A percentile compares a stretch with the other conserved stretches of the same genome.
Conservation (phyloP, 305 asterid species). For the Fraxinus greggii region DNA sequence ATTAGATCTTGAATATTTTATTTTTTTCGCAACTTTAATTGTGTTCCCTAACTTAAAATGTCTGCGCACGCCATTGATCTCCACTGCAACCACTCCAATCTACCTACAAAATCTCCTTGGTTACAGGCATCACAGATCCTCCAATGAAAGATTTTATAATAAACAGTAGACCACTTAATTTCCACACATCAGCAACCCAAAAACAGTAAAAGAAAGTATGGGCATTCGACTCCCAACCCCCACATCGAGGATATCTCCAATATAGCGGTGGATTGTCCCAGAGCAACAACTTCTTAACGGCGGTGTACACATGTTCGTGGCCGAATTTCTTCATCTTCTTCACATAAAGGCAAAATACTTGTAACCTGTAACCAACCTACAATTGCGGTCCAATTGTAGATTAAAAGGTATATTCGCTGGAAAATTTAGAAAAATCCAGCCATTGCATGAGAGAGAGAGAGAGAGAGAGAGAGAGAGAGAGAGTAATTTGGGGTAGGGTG, state of each 20-base stretch:
- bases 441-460: too few species aligned
- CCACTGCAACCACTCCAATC: conserved; percentile 14
- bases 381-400: conserved; percentile 73
- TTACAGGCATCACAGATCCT: conserved; percentile 75
- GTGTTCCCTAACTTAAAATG: too few species aligned
- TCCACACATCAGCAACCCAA: too few species aligned
- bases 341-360: conserved; percentile 62
- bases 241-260: conserved; percentile 46
- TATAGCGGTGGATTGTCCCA: conserved; percentile 75
- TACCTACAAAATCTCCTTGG: conserved; percentile 59
- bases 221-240: too few species aligned
- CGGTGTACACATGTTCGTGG: conserved; percentile 61
- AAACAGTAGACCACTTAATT: too few species aligned
- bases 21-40: too few species aligned
- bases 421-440: conserved; percentile 49
- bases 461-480: not conserved
- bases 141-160: too few species aligned
- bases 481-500: not conserved
- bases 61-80: too few species aligned
- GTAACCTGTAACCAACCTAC: conserved; percentile 78
- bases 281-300: conserved; percentile 69
- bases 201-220: too few species aligned
- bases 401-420: conserved; percentile 62
- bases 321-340: conserved; percentile 55
- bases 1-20: too few species aligned